Evolutionary conservation across 371 early-diverging fungal species (phyloP).

Genomic region (Actinomucor elegans): DNA sequence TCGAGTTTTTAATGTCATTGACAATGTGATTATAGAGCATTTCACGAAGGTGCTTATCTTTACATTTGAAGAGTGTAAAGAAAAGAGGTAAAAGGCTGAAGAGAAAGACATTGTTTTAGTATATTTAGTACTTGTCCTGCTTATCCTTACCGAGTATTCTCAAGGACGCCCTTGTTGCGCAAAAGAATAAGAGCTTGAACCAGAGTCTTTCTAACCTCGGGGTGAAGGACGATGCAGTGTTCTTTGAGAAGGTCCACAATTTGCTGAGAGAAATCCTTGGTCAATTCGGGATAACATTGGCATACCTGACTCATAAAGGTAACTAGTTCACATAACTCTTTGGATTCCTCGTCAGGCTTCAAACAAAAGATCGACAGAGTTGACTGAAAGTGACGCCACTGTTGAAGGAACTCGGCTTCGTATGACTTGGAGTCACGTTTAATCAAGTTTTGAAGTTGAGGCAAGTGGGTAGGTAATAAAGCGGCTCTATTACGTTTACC

Average conservation of each 20-base stretch:
- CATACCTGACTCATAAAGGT: constrained; percentile 85
- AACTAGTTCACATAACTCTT: constrained; percentile 83
- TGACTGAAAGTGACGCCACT: constrained; percentile 89
- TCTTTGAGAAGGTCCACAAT: constrained; percentile 79
- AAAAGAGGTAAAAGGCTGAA: constrained; percentile 81
- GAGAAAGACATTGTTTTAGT: not conserved
- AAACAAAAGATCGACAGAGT: constrained; percentile 82
- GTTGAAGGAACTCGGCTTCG: constrained; percentile 91
- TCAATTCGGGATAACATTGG: constrained; percentile 82
- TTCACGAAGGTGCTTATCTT: constrained; percentile 88
- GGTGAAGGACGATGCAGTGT: constrained; percentile 75
- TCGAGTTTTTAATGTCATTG: constrained; percentile 89
- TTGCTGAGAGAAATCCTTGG: constrained; percentile 76
- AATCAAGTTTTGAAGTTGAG: constrained; percentile 96
- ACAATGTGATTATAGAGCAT: constrained; percentile 90
- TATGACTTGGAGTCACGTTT: constrained; percentile 93
- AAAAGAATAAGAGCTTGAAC: constrained; percentile 91
- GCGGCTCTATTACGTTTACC: constrained; percentile 72
- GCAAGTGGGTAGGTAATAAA: constrained; percentile 81
- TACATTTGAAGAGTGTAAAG: constrained; percentile 91
- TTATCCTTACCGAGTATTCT: constrained; percentile 55
- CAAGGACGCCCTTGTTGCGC: constrained; percentile 80
- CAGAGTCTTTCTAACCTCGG: constrained; percentile 82
- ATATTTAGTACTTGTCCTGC: not conserved
- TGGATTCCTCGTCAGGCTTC: constrained; percentile 83